Conservation (phyloP, 495 filamentous ascomycete species). For the Amorphotheca resinae region DNA sequence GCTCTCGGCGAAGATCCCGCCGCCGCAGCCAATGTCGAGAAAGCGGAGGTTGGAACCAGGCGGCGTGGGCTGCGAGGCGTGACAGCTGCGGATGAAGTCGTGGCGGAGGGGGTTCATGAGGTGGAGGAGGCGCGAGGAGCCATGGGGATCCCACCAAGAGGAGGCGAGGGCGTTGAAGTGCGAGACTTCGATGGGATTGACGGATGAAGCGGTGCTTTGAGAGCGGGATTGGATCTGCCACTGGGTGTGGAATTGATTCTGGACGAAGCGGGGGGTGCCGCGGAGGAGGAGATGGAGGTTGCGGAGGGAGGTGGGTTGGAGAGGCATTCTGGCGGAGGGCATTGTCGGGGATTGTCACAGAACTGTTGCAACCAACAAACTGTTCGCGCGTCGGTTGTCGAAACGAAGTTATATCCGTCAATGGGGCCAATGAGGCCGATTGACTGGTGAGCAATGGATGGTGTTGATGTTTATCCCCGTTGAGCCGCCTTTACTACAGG, state of each 20-base stretch:
- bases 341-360: too few species aligned
- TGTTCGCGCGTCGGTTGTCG: too few species aligned
- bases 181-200: slow-evolving; percentile 76
- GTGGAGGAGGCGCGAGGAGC: slow-evolving; percentile 82
- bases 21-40: slow-evolving; percentile 92
- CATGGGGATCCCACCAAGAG: slow-evolving; percentile 95
- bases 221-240: slow-evolving; percentile 27
- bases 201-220: slow-evolving; percentile 39
- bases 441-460: too few species aligned
- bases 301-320: slow-evolving; percentile 16
- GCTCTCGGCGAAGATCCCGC: slow-evolving; percentile 89
- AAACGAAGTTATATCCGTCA: too few species aligned
- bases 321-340: slow-evolving; percentile 3
- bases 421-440: too few species aligned
- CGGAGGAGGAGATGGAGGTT: slow-evolving; percentile 21
- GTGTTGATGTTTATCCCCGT: too few species aligned
- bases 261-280: slow-evolving; percentile 16
- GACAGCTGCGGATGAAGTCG: slow-evolving; percentile 72
- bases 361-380: too few species aligned
- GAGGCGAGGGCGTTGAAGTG: slow-evolving; percentile 91
- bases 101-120: slow-evolving; percentile 97
- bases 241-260: slow-evolving; percentile 12
- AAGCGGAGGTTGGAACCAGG: slow-evolving; percentile 39
- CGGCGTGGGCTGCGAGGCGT: slow-evolving; percentile 31
- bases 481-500: too few species aligned